Evolutionary conservation across 495 filamentous ascomycete genomes (phyloP), one percentile per base, ranked within the genome.

Genomic region (Lepraria neglecta): DNA sequence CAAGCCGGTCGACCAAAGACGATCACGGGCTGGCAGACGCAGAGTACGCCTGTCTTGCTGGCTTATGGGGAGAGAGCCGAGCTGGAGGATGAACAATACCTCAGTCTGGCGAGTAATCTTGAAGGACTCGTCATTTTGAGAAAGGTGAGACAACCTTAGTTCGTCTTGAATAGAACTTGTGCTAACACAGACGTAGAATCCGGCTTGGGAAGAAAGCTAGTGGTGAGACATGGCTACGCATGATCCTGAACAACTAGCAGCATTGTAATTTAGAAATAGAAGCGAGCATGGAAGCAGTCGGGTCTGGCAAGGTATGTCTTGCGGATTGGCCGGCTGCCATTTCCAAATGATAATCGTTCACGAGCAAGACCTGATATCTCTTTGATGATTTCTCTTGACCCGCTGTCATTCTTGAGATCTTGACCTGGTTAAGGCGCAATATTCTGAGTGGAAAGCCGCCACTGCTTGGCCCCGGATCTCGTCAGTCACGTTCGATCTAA

Each of bases 11-110:
- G 92, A 64, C 94, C 94, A 53, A 99, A 97, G 85, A 97, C 95
- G 4, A 99, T 99, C 66, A 99, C 94, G 17, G 94, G 94, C 44
- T 99, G 94, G 94, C 94, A 99, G 77, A 99, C 94, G 62, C 94
- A 99, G 76, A 97, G 89, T 76, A 97, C 94, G 21, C 94, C 94
- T 4, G 94, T 99, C 55, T 77, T 99, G 59, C 77, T 99, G 69
- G 84, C 90, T 10, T 84, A 96, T 72, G 95, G 94, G 15, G 94
- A 99, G 79, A 79, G 94, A 68, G 94, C 94, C 46, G 94, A 99
- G 78, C 74, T 99, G 54, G 94, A 99, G 73, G 95, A 97, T 70
- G 94, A 99, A 77, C 84, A 97, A 74, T 99, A 97, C 68, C 85
- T 97, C 58, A 87, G 87, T 73, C 77, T 97, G 65, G 92, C 85